These are phyloP conservation scores for Cladosporium sp. DNA, from an alignment of 2,329 filamentous ascomycete species.

Conservation along the genomic window DNA sequence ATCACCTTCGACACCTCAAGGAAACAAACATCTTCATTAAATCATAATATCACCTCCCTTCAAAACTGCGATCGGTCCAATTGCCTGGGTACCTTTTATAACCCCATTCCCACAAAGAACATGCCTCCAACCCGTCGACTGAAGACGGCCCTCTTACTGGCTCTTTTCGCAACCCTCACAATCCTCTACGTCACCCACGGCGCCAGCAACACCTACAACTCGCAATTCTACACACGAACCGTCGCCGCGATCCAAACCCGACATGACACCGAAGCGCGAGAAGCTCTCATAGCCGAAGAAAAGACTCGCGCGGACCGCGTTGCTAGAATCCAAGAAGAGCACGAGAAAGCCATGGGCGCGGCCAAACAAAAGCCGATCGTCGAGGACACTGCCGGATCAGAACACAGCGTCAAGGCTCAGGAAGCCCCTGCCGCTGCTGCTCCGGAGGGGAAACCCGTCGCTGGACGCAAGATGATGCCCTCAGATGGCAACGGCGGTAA, in stretches of 20 bases:
- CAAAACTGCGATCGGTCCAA: no score
- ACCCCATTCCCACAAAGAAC: no score
- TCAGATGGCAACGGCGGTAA: conserved; percentile 24
- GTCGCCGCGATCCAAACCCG: conserved; percentile 51
- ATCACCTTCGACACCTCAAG: no score
- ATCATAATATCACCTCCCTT: background rate
- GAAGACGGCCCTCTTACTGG: conserved; percentile 61
- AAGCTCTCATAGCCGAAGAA: conserved; percentile 25
- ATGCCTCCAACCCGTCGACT: conserved; percentile 71
- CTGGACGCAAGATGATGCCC: conserved; percentile 50
- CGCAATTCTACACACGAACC: conserved; percentile 56
- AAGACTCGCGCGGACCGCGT: conserved; percentile 24
- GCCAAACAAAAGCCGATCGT: conserved; percentile 64
- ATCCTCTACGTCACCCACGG: conserved; percentile 70
- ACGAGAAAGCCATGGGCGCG: conserved; percentile 39
- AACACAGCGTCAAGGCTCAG: background rate
- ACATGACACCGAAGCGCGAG: conserved; percentile 32
- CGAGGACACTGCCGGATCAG: conserved; percentile 46
- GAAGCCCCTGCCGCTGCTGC: conserved; percentile 13
- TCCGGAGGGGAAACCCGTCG: conserved; percentile 46
- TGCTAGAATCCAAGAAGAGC: conserved; percentile 28
- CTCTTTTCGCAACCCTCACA: conserved; percentile 61
- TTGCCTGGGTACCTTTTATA: no score
- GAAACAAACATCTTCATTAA: background rate
- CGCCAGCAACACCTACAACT: conserved; percentile 48